Conservation (phyloP, 2,329 filamentous ascomycete genomes). For the Malbranchea cinnamomea region DNA sequence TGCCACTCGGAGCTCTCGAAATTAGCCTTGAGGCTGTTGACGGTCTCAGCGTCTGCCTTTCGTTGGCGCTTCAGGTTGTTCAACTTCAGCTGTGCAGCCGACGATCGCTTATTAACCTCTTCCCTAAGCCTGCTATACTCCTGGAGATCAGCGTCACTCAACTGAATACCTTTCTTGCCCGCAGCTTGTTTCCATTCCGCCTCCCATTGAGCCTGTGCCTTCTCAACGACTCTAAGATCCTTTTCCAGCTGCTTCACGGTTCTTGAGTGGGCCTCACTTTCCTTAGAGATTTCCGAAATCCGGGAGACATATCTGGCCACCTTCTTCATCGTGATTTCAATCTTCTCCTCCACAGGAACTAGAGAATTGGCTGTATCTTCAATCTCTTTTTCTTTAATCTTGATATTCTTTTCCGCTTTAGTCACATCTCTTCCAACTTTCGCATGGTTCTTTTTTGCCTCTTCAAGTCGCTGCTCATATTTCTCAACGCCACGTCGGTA, state of each 20-base stretch:
- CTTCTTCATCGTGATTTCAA: conserved; percentile 60
- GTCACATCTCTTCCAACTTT: conserved; percentile 60
- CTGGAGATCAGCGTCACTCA: conserved; percentile 73
- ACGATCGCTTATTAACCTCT: conserved; percentile 70
- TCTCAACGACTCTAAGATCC: conserved; percentile 70
- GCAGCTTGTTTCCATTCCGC: conserved; percentile 71
- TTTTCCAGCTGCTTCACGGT: conserved; percentile 62
- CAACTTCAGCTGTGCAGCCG: conserved; percentile 65
- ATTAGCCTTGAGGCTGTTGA: conserved; percentile 77
- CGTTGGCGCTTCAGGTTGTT: conserved; percentile 77
- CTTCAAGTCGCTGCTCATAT: conserved; percentile 65
- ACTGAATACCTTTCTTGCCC: conserved; percentile 70
- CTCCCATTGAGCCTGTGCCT: conserved; percentile 78
- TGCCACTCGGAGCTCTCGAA: conserved; percentile 64
- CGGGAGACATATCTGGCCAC: conserved; percentile 53
- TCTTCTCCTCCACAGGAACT: conserved; percentile 84
- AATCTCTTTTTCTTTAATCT: conserved; percentile 69
- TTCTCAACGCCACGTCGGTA: conserved; percentile 75
- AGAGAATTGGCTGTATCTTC: conserved; percentile 75
- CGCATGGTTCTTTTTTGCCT: conserved; percentile 69
- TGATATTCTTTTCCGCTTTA: conserved; percentile 75
- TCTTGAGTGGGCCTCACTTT: conserved; percentile 56
- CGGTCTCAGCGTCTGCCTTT: conserved; percentile 82
- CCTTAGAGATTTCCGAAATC: conserved; percentile 56
- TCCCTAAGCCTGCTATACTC: conserved; percentile 76